These are phyloP conservation scores for Oryza longistaminata DNA, from an alignment of 176 grass and related monocot genomes.

Conservation along the genomic window DNA sequence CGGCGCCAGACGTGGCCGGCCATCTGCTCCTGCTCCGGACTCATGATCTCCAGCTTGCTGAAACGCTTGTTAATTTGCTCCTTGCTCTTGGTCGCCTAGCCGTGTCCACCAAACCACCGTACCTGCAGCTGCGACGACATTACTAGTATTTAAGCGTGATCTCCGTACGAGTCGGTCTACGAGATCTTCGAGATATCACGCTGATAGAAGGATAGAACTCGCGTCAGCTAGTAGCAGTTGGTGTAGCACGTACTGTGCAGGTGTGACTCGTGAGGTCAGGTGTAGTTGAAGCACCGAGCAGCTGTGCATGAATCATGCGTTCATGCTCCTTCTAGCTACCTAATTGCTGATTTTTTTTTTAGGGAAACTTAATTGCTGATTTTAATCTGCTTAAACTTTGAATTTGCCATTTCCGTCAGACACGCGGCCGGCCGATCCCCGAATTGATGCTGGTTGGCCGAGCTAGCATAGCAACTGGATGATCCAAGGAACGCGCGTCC, in stretches of 20 bases:
- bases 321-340: not conserved
- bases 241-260: not conserved
- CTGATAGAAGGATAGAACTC: not conserved
- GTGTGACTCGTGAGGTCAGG: constrained; percentile 1
- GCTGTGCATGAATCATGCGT: not conserved
- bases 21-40: not conserved
- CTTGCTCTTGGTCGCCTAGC: not conserved
- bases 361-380: not conserved
- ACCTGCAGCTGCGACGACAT: not conserved
- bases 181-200: not conserved
- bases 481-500: not conserved
- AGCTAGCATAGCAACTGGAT: not conserved
- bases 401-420: not conserved
- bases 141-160: not conserved
- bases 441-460: not conserved
- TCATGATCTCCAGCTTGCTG: not conserved
- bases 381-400: not conserved
- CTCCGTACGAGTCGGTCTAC: not conserved
- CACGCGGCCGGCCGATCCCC: not conserved
- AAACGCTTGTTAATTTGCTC: not conserved
- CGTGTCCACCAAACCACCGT: too few species aligned
- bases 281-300: not conserved
- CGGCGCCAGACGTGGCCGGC: not conserved
- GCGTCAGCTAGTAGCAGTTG: not conserved
- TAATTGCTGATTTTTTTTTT: not conserved